Evolutionary conservation across 2,329 filamentous ascomycete species (phyloP), one percentile per base, ranked within the genome.

Genomic region (Colletotrichum lupini): DNA sequence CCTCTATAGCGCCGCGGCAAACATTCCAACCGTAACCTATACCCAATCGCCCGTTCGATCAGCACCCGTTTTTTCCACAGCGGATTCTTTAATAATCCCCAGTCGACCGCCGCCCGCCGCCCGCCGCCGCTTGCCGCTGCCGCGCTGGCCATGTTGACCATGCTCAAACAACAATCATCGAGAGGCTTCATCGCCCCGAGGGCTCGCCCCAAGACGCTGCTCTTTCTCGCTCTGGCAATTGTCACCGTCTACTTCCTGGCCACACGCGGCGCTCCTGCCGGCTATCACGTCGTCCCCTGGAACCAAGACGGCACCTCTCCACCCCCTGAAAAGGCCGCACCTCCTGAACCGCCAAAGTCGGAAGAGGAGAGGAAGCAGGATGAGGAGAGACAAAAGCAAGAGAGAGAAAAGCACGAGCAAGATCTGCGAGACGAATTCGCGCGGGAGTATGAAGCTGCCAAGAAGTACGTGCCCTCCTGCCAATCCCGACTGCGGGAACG

Each of bases 231-330:
- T 37, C 70, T 87, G 26, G 83, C 83, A 35, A 77, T 82, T 46
- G 75, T 84, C 24, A 80, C 82, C n/a, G 80, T 85, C 42, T 88
- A 87, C 76, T 85, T 83, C 76, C 75, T 87, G 56, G 74, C 86
- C 24, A 82, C 86, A 68, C 83, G 81, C 73, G 80, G 79, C 24
- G 80, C 82, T 16, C 74, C 77, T 16, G 77, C 80, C 11, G 78
- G 76, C 26, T 77, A 83, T 52, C 82, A 79, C 61, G 80, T 83
- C 26, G 82, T 84, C 11, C 82, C 82, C 2, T 81, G 80, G 67
- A 72, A 63, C 11, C 70, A 68, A 53, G 61, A 74, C n/a, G 63
- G 16, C 71, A 72, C 67, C 24, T 26, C 26, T 14, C 14, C 37
- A 46, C 11, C 63, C 24, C n/a, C 60, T 19, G 61, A 61, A 11